Base-by-base conservation (phyloP, 805 yeast genomes). In the Metschnikowia anglica region DNA sequence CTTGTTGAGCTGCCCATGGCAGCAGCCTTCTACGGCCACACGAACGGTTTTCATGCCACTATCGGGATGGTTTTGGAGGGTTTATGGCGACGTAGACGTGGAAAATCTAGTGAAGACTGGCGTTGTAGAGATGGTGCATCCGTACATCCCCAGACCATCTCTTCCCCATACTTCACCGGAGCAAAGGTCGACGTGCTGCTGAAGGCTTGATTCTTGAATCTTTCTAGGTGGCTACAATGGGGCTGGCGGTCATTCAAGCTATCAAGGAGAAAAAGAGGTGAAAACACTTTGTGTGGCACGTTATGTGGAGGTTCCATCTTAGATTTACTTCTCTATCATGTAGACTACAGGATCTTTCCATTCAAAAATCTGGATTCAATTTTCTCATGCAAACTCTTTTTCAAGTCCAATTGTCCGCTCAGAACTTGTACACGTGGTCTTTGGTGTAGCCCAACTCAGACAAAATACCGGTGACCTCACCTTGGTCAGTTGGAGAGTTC, bases 371-470 rank as follows among this genome's bases (percentile, higher is more conserved):
- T n/a, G n/a, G n/a, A n/a, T n/a, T n/a, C n/a, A n/a, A n/a, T n/a
- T n/a, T n/a, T n/a, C n/a, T n/a, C n/a, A n/a, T n/a, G n/a, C n/a
- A n/a, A n/a, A n/a, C n/a, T n/a, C n/a, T n/a, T 18, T 11, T 11
- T 34, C 8, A 12, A 24, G 5, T n/a, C 5, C 33, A 9, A 18
- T 2, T 4, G 21, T 17, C 18, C 36, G 12, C 18, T 50, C 79
- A 90, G 62, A 87, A 90, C 73, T 93, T 93, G 73, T 79, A 91
- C 41, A 93, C 98, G 59, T 86, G 81, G 45, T 85, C 88, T 71
- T 85, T 84, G 65, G 79, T 70, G 81, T 76, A 90, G 41, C 97
- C 97, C 53, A 93, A 77, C 34, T 91, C 97, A 57, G 80, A 80
- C 62, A 93, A 80, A 39, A 83, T 80, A 61, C 99, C 99, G 21